A percentile compares a stretch with the other conserved stretches of the same genome.
Evolutionary conservation across 2,329 filamentous ascomycete genomes (phyloP).

Genomic region (Paracorniculantispora psalliotae): DNA sequence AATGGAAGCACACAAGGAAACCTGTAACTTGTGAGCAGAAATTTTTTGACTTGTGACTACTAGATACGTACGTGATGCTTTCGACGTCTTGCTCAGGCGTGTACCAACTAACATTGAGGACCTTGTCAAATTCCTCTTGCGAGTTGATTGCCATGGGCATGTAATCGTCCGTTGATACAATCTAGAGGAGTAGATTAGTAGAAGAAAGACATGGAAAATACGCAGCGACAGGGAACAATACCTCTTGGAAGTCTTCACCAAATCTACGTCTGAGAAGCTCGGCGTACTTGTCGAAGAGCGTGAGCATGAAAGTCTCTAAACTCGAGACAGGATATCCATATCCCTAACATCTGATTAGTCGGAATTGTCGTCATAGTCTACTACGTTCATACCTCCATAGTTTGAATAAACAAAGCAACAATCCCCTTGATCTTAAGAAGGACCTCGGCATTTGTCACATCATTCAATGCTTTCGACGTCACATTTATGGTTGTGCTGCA

Average conservation of each 20-base stretch:
- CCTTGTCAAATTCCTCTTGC: constrained; percentile 87
- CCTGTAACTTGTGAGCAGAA: constrained; percentile 35
- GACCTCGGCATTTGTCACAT: constrained; percentile 82
- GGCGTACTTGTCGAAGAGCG: constrained; percentile 88
- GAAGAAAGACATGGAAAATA: neutral
- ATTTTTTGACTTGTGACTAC: neutral
- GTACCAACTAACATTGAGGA: constrained; percentile 95
- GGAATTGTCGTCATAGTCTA: constrained; percentile 73
- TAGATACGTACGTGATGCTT: constrained; percentile 60
- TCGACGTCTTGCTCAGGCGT: constrained; percentile 72
- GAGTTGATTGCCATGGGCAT: constrained; percentile 99
- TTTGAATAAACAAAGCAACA: constrained; percentile 91
- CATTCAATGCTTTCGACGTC: constrained; percentile 71
- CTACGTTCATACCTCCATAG: constrained; percentile 75
- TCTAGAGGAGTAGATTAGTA: constrained; percentile 34
- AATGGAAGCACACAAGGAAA: constrained; percentile 96
- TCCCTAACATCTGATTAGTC: constrained; percentile 72
- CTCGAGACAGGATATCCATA: constrained; percentile 83
- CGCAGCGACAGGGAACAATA: constrained; percentile 28
- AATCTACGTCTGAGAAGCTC: constrained; percentile 86
- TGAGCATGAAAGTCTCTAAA: constrained; percentile 81
- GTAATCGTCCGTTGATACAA: constrained; percentile 90
- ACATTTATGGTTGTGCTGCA: constrained; percentile 80
- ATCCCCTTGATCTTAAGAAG: constrained; percentile 93
- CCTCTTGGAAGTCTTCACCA: constrained; percentile 92